phyloP scores from a whole-genome alignment of 164 flowering plant species.

The Hamamelis virginiana region DNA sequence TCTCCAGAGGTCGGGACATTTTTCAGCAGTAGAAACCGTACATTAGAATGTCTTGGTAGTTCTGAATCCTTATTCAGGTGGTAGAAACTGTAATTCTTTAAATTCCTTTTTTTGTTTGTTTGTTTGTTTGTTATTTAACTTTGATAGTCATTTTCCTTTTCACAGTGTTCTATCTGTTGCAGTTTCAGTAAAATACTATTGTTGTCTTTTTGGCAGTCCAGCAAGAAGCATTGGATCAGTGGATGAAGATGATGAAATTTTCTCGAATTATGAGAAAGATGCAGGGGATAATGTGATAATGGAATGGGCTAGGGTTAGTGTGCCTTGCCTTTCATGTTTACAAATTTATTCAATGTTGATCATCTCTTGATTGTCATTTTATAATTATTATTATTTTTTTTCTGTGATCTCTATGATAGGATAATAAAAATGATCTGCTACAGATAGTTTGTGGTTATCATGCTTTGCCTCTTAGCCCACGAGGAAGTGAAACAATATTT shows the following conservation, averaged over 20 bases:
- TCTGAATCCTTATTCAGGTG: slow-evolving; percentile 80
- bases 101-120: too few relatives aligned
- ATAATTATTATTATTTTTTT: background rate
- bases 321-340: background rate
- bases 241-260: slow-evolving; percentile 65
- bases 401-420: slow-evolving; percentile 41
- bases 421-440: slow-evolving; percentile 67
- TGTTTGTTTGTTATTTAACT: too few relatives aligned
- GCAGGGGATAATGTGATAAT: slow-evolving; percentile 46
- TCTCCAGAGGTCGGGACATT: slow-evolving; percentile 46
- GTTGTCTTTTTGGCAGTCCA: slow-evolving; percentile 74
- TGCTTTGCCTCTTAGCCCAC: slow-evolving; percentile 55
- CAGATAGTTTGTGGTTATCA: slow-evolving; percentile 86
- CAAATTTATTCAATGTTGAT: background rate
- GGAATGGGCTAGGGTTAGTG: slow-evolving; percentile 86
- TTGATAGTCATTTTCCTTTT: background rate
- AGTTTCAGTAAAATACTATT: slow-evolving; percentile 7
- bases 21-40: slow-evolving; percentile 24
- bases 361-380: slow-evolving; percentile 2
- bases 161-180: background rate
- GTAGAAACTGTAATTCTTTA: slow-evolving; percentile 1
- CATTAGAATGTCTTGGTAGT: slow-evolving; percentile 53
- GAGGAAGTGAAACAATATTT: slow-evolving; percentile 64
- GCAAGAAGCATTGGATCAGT: slow-evolving; percentile 69
- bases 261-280: slow-evolving; percentile 33